Percentiles rank a stretch among this genome's conserved stretches.
Conservation (phyloP, 495 filamentous ascomycete species). For the Thozetella sp. region DNA sequence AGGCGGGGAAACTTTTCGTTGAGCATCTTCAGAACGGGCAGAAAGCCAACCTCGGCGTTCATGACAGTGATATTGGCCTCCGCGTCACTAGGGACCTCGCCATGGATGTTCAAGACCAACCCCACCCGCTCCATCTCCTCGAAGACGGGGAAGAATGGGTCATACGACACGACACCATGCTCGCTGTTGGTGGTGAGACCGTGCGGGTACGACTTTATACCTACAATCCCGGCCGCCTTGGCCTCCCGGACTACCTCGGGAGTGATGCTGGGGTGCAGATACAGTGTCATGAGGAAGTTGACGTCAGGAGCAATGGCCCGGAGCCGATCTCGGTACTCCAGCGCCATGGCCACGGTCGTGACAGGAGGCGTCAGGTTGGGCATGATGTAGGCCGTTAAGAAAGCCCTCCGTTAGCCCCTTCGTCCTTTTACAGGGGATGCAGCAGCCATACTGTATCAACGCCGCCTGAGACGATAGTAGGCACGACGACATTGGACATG, state of each 20-base stretch:
- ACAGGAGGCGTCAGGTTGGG: slow-evolving; percentile 64
- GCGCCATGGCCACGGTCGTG: slow-evolving; percentile 70
- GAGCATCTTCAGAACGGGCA: slow-evolving; percentile 73
- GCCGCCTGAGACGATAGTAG: slow-evolving; percentile 67
- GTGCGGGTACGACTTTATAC: slow-evolving; percentile 18
- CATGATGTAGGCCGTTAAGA: slow-evolving; percentile 86
- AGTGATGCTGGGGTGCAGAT: slow-evolving; percentile 71
- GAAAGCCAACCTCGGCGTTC: slow-evolving; percentile 79
- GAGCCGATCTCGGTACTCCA: slow-evolving; percentile 73
- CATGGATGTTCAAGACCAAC: slow-evolving; percentile 62
- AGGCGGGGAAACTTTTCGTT: slow-evolving; percentile 77
- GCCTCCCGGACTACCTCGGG: slow-evolving; percentile 50
- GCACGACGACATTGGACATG: slow-evolving; percentile 83
- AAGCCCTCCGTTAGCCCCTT: no score
- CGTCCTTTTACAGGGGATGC: slow-evolving; percentile 22
- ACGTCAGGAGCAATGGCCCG: slow-evolving; percentile 70
- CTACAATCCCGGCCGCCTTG: background rate
- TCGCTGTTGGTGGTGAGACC: slow-evolving; percentile 86
- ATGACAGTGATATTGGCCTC: slow-evolving; percentile 73
- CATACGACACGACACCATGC: slow-evolving; percentile 75
- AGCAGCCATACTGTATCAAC: slow-evolving; percentile 61
- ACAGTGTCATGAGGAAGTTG: slow-evolving; percentile 87
- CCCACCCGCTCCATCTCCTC: slow-evolving; percentile 66
- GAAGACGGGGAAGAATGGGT: slow-evolving; percentile 71
- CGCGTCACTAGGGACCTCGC: slow-evolving; percentile 57